These are phyloP conservation scores for Neurospora intermedia DNA, from an alignment of 495 filamentous ascomycete genomes.

Conservation along the genomic window DNA sequence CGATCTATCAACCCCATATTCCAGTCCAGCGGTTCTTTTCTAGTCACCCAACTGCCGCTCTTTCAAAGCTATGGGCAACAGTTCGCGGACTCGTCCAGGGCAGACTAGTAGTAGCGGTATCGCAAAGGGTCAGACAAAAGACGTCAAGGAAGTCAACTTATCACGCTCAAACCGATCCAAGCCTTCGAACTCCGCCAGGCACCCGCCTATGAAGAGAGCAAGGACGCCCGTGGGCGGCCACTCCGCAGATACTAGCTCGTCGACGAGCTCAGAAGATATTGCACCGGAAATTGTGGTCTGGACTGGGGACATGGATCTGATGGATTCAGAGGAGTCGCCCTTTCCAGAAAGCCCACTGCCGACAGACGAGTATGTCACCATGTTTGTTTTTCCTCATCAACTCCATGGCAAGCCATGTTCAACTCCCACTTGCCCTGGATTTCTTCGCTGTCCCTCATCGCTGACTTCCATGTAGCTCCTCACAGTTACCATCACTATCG, in stretches of 20 bases:
- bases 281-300: constrained; percentile 29
- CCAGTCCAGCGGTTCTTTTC: neutral
- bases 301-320: constrained; percentile 24
- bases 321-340: constrained; percentile 12
- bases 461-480: neutral
- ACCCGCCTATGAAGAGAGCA: neutral
- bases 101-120: constrained; percentile 9
- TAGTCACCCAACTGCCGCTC: neutral
- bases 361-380: neutral
- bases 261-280: constrained; percentile 15
- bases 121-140: constrained; percentile 13
- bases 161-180: constrained; percentile 11
- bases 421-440: neutral
- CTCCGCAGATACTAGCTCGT: constrained; percentile 3
- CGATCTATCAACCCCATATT: constrained; percentile 1
- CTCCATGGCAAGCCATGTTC: neutral
- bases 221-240: constrained; percentile 2
- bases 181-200: constrained; percentile 8
- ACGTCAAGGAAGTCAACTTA: constrained; percentile 9
- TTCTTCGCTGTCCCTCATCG: neutral
- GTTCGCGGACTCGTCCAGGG: constrained; percentile 14
- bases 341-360: neutral
- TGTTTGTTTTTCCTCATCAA: neutral
- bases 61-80: constrained; percentile 17
- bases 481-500: neutral